Percentiles rank a stretch among this genome's conserved stretches.
These are phyloP conservation scores for Arabis hirsuta DNA, from an alignment of 345 rosid species.

Conservation along the genomic window DNA sequence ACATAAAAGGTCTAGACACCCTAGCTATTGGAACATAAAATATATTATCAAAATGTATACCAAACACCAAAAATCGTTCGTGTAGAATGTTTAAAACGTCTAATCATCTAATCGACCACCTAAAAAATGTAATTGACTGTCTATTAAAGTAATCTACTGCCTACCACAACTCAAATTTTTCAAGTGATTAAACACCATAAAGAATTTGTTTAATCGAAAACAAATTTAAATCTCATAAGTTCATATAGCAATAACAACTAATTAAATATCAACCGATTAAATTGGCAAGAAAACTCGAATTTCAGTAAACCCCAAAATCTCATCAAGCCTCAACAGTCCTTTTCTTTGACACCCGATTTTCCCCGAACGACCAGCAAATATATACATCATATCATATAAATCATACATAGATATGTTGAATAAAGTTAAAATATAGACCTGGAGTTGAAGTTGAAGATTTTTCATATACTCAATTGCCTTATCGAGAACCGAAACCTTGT, in stretches of 20 bases:
- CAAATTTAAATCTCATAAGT: not conserved
- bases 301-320: no score
- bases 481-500: constrained; percentile 71
- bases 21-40: no score
- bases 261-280: not conserved
- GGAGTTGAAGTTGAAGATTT: constrained; percentile 74
- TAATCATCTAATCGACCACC: constrained; percentile 1
- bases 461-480: constrained; percentile 69
- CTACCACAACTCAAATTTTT: not conserved
- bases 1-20: no score
- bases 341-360: not conserved
- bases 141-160: not conserved
- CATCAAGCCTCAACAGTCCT: not conserved
- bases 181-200: not conserved
- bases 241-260: not conserved
- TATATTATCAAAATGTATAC: not conserved
- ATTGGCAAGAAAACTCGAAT: not conserved
- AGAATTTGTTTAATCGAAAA: not conserved
- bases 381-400: not conserved
- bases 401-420: not conserved
- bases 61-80: not conserved
- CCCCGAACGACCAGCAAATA: not conserved
- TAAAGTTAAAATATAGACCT: constrained; percentile 50
- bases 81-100: not conserved
- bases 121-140: not conserved